A percentile compares a stretch with the other conserved stretches of the same genome.
These are phyloP conservation scores for Talaromyces ruber DNA, from an alignment of 495 filamentous ascomycete species.

Conservation along the genomic window DNA sequence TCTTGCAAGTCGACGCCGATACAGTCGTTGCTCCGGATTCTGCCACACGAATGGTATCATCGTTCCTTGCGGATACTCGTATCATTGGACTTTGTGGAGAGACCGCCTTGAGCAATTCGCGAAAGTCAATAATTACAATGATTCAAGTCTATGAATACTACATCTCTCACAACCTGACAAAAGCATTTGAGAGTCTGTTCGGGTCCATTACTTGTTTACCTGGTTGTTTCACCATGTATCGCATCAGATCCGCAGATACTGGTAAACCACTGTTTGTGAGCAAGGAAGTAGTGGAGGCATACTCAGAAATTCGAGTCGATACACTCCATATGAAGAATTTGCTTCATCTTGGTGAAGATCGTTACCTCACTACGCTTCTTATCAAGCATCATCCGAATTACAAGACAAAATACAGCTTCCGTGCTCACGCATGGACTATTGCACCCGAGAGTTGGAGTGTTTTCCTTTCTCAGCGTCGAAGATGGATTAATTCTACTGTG, in stretches of 20 bases:
- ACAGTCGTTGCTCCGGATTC: conserved; percentile 89
- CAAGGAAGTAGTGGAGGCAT: conserved; percentile 76
- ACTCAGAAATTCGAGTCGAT: conserved; percentile 88
- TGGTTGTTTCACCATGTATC: conserved; percentile 98
- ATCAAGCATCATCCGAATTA: conserved; percentile 87
- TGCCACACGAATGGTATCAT: conserved; percentile 82
- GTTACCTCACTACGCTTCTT: conserved; percentile 90
- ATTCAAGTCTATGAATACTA: conserved; percentile 99
- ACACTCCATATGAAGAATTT: conserved; percentile 99
- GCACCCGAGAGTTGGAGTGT: conserved; percentile 89
- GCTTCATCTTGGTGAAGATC: conserved; percentile 84
- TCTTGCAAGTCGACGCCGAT: conserved; percentile 95
- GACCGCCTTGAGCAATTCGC: conserved; percentile 86
- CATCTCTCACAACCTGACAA: conserved; percentile 95
- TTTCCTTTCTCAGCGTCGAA: conserved; percentile 94
- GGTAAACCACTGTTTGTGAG: conserved; percentile 96
- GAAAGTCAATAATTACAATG: conserved; percentile 90
- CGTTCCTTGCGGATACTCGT: conserved; percentile 85
- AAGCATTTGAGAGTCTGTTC: conserved; percentile 98
- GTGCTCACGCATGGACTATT: conserved; percentile 89
- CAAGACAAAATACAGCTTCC: conserved; percentile 96
- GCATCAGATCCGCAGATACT: conserved; percentile 84
- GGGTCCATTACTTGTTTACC: conserved; percentile 96
- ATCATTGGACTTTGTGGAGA: conserved; percentile 92
- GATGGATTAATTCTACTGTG: conserved; percentile 99